These are phyloP conservation scores for Chlorencoelia australis DNA, from an alignment of 2,329 filamentous ascomycete species.

Conservation along the genomic window DNA sequence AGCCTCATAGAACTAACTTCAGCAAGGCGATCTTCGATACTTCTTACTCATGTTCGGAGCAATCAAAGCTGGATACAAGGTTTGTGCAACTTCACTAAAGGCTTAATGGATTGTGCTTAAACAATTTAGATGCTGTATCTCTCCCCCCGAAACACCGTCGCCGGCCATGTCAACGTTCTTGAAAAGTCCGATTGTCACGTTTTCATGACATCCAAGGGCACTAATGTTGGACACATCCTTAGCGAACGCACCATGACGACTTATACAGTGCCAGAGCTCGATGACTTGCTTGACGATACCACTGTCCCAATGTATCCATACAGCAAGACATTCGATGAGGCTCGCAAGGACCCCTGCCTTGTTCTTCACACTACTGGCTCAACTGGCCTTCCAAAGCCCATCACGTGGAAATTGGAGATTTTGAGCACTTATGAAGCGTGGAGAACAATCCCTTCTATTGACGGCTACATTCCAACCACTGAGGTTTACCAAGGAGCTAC, in stretches of 20 bases:
- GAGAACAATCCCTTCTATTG: conserved; percentile 12
- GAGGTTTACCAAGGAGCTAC: conserved; percentile 38
- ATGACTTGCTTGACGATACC: conserved; percentile 23
- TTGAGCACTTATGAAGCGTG: conserved; percentile 19
- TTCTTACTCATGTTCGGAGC: conserved; percentile 18
- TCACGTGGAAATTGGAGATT: conserved; percentile 18
- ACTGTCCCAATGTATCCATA: conserved; percentile 20
- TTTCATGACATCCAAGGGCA: conserved; percentile 7
- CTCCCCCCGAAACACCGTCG: conserved; percentile 29
- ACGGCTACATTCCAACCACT: conserved; percentile 62
- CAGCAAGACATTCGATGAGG: conserved; percentile 27
- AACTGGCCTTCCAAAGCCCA: conserved; percentile 34
- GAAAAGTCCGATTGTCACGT: conserved; percentile 25
- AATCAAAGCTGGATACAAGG: conserved; percentile 29
- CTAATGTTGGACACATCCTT: conserved; percentile 11
- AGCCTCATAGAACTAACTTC: not conserved
- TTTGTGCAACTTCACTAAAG: conserved; percentile 9
- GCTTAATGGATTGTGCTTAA: not conserved
- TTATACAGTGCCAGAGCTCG: conserved; percentile 20
- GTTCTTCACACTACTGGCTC: conserved; percentile 35
- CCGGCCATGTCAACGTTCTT: conserved; percentile 28
- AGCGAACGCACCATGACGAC: conserved; percentile 7
- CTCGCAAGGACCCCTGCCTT: conserved; percentile 30
- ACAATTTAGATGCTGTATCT: conserved; percentile 26
- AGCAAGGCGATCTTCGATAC: conserved; percentile 16